These are phyloP conservation scores for Leptodontidium sp. DNA, from an alignment of 2,329 filamentous ascomycete genomes.

Conservation along the genomic window DNA sequence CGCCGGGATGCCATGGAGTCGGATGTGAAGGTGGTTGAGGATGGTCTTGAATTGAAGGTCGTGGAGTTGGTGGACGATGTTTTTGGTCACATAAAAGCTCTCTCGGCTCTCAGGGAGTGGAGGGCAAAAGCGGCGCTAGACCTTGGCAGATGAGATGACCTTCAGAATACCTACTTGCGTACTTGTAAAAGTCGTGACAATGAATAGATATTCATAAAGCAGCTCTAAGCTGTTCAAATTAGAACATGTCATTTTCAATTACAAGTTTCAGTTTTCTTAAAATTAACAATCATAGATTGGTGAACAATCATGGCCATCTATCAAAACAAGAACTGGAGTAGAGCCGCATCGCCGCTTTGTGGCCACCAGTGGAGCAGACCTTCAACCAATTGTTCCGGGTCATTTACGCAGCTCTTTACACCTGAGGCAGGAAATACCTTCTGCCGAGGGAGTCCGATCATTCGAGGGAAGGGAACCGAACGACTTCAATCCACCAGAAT, in stretches of 20 bases:
- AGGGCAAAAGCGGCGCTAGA: not conserved
- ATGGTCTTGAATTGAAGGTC: conserved; percentile 39
- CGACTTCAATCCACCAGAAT: conserved; percentile 26
- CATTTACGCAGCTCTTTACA: conserved; percentile 7
- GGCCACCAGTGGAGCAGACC: not conserved
- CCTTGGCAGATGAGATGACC: conserved; percentile 13
- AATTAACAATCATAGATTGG: not conserved
- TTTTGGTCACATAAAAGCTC: conserved; percentile 34
- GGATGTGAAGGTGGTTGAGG: conserved; percentile 38
- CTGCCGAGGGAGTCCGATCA: conserved; percentile 32
- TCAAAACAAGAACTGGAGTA: not conserved
- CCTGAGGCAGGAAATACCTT: conserved; percentile 21
- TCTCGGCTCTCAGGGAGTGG: conserved; percentile 9
- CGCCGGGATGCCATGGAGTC: conserved; percentile 88
- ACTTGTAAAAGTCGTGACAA: too few relatives aligned
- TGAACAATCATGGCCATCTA: not conserved
- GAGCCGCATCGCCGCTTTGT: conserved; percentile 26
- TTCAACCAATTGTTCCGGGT: conserved; percentile 3
- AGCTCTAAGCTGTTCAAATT: too few relatives aligned
- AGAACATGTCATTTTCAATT: too few relatives aligned
- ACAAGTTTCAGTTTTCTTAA: too few relatives aligned
- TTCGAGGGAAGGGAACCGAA: conserved; percentile 7
- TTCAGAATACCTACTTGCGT: not conserved
- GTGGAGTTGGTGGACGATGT: conserved; percentile 33
- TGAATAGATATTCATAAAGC: too few relatives aligned